A percentile compares a stretch with the other conserved stretches of the same genome.
Conservation (phyloP, 495 filamentous ascomycete genomes). For the Penicillium paradoxum region DNA sequence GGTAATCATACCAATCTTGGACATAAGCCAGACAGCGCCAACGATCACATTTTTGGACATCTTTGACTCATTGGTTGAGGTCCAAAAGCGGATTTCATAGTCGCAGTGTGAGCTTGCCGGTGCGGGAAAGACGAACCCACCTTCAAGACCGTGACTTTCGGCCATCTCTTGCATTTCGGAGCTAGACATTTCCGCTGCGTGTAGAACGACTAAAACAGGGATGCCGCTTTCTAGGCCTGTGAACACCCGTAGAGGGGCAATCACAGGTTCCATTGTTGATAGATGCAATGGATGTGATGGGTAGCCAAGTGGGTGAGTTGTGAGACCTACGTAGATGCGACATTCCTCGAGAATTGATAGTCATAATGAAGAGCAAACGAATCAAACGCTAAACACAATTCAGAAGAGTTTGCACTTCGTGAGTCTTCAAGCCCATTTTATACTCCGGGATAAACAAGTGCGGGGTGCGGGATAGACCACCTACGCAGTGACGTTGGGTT, state of each 20-base stretch:
- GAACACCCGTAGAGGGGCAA: neutral
- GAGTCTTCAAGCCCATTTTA: too few relatives aligned
- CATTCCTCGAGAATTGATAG: neutral
- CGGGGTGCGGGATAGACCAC: constrained; percentile 7
- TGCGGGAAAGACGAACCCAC: constrained; percentile 9
- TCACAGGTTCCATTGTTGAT: neutral
- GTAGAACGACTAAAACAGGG: constrained; percentile 5
- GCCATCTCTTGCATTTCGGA: constrained; percentile 5
- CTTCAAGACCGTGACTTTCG: constrained; percentile 1
- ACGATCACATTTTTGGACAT: constrained; percentile 14
- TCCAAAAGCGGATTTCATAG: constrained; percentile 8
- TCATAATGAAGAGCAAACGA: neutral
- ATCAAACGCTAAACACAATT: neutral
- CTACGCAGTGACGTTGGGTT: constrained; percentile 11
- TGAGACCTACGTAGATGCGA: neutral
- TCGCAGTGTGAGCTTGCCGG: neutral
- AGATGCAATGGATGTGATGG: neutral
- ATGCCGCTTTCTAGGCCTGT: constrained; percentile 3
- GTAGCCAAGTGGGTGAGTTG: neutral
- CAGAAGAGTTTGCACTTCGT: neutral
- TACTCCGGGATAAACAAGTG: neutral
- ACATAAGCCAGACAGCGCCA: constrained; percentile 9
- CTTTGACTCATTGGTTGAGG: constrained; percentile 12
- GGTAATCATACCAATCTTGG: neutral
- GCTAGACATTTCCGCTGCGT: neutral